Evolutionary conservation across 2,329 filamentous ascomycete genomes (phyloP), one percentile per base, ranked within the genome.

Genomic region (Arthroderma sp.): DNA sequence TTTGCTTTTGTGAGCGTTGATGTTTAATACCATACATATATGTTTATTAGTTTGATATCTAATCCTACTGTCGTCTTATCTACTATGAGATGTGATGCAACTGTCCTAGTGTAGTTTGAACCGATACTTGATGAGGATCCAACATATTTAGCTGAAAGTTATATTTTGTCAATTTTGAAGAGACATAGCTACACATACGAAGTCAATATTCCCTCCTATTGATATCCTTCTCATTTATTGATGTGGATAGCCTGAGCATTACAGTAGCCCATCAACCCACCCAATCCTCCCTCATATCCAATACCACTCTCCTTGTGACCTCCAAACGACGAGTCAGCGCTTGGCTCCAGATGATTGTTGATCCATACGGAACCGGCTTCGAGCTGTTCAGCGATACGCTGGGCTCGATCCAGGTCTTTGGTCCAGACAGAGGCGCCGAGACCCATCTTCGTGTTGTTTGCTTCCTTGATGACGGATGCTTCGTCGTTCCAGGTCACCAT

Each of bases 341-440:
- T 52, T 0, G 66, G 59, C 4, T 69, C 68, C 54, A 68, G 66
- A 56, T 73, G 71, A 9, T 66, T 65, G 57, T 85, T 85, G 62
- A 85, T 77, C 77, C 80, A 85, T 0, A 85, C 78, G 9, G 71
- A 77, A 0, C 82, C 82, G 0, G 79, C 76, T 62, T 83, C 77
- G 9, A 86, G 66, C 51, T 76, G 73, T 28, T 74, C 66, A 0
- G 79, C 81, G 43, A 85, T 77, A 2, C 71, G 69, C 33, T 74
- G 73, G 0, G 80, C 82, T 2, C 74, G 70, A 0, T 68, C 69
- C 1, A 80, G 57, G 58, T 85, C 79, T 15, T 71, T 74, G 15
- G 74, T 78, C 73, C 81, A 85, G 0, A 85, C 76, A 0, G 80
- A 81, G 1, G 79, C 77, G 0, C 79, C 80, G 0, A 84, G 74